phyloP scores from a whole-genome alignment of 768 basidiomycete genomes.

The Kwoniella dendrophila region DNA sequence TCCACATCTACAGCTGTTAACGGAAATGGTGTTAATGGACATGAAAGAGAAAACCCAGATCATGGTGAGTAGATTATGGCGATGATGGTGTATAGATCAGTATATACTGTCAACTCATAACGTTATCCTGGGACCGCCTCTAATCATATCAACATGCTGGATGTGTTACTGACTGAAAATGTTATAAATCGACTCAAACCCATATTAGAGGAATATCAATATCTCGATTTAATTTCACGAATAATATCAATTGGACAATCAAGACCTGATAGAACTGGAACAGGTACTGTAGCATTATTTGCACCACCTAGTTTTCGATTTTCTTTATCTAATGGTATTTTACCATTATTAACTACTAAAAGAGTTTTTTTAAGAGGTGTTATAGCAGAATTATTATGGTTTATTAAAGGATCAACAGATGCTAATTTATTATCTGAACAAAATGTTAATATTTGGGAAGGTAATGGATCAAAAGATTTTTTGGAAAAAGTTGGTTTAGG shows the following conservation, averaged over 20 bases:
- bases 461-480: conserved; percentile 86
- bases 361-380: conserved; percentile 90
- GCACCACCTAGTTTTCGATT: conserved; percentile 89
- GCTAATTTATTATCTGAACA: conserved; percentile 71
- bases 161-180: too few species aligned
- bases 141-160: too few species aligned
- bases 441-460: conserved; percentile 97
- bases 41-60: conserved; percentile 19
- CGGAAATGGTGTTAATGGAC: background rate
- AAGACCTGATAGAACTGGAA: conserved; percentile 90
- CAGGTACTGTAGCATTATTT: conserved; percentile 88
- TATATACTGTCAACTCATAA: too few species aligned
- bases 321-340: conserved; percentile 67
- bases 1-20: too few species aligned
- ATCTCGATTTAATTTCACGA: conserved; percentile 75
- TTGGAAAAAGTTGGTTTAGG: conserved; percentile 80
- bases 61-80: conserved; percentile 20
- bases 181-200: too few species aligned
- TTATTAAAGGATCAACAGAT: conserved; percentile 81
- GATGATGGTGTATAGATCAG: too few species aligned
- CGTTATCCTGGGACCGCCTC: too few species aligned
- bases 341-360: conserved; percentile 94
- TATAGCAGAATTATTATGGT: conserved; percentile 93
- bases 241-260: conserved; percentile 75
- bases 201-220: conserved; percentile 84